These are phyloP conservation scores for Mimosa bimucronata DNA, from an alignment of 306 rosid genomes.

Conservation along the genomic window DNA sequence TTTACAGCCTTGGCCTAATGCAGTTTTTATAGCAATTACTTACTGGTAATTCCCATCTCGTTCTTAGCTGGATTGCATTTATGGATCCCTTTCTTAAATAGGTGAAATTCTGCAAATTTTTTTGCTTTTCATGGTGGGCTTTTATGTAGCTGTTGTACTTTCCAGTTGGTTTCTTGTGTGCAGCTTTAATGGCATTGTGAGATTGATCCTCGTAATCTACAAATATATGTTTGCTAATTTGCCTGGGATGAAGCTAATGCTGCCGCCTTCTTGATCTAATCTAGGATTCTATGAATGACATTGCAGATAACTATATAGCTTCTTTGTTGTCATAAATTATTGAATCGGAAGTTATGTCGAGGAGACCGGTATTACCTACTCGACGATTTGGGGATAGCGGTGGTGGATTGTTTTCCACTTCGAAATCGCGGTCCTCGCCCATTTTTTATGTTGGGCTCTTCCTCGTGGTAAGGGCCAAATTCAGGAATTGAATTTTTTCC, in stretches of 20 bases:
- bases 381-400: constrained; percentile 57
- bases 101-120: constrained; percentile 4
- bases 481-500: background rate
- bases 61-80: constrained; percentile 10
- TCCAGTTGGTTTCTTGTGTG: background rate
- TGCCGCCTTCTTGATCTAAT: background rate
- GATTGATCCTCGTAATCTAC: constrained; percentile 16
- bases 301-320: constrained; percentile 24
- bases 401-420: constrained; percentile 46
- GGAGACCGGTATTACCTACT: constrained; percentile 53
- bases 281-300: background rate
- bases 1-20: constrained; percentile 14
- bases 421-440: constrained; percentile 56
- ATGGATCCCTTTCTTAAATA: constrained; percentile 29
- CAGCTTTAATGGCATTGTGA: background rate
- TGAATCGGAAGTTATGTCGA: constrained; percentile 49
- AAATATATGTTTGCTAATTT: background rate
- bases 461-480: constrained; percentile 41
- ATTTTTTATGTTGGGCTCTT: constrained; percentile 50
- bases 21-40: constrained; percentile 11
- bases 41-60: constrained; percentile 31
- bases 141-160: background rate
- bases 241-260: constrained; percentile 12
- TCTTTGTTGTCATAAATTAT: background rate
- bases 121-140: background rate